phyloP scores from a whole-genome alignment of 495 filamentous ascomycete species.

The Amorphotheca resinae region DNA sequence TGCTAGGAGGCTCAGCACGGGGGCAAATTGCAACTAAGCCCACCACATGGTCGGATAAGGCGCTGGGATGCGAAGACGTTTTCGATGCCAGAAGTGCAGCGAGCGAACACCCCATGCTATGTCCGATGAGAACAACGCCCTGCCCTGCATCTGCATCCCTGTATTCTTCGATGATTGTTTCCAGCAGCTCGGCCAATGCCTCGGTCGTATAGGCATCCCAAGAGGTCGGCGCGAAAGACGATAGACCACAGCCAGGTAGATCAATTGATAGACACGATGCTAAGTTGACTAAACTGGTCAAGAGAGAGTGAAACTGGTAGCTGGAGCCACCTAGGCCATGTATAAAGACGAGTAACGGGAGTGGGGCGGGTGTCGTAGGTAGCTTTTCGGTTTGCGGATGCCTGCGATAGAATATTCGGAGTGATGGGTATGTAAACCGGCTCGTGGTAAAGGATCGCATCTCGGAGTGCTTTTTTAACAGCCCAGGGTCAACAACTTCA shows the following conservation, averaged over 20 bases:
- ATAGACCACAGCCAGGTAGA: constrained; percentile 77
- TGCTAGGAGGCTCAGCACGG: constrained; percentile 44
- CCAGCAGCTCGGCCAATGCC: constrained; percentile 61
- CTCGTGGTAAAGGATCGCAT: constrained; percentile 59
- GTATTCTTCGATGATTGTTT: constrained; percentile 57
- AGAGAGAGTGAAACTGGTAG: constrained; percentile 72
- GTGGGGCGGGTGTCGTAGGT: constrained; percentile 51
- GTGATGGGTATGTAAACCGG: constrained; percentile 54
- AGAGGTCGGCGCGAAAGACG: constrained; percentile 50
- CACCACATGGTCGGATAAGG: constrained; percentile 48
- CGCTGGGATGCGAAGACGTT: constrained; percentile 24
- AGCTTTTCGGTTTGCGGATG: constrained; percentile 73
- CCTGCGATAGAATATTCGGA: constrained; percentile 72
- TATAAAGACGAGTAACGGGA: constrained; percentile 83
- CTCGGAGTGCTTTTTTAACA: constrained; percentile 65
- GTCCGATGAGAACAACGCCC: constrained; percentile 67
- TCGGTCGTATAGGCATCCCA: constrained; percentile 76
- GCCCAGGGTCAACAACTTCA: constrained; percentile 51
- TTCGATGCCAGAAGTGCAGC: constrained; percentile 61
- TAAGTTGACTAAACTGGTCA: constrained; percentile 71
- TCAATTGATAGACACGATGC: constrained; percentile 87
- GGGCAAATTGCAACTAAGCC: constrained; percentile 78
- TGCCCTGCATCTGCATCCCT: constrained; percentile 54
- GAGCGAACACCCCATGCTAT: constrained; percentile 79
- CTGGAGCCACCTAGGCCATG: constrained; percentile 85